Evolutionary conservation across 2,329 filamentous ascomycete species (phyloP).

Genomic region (Venturia aucupariae): DNA sequence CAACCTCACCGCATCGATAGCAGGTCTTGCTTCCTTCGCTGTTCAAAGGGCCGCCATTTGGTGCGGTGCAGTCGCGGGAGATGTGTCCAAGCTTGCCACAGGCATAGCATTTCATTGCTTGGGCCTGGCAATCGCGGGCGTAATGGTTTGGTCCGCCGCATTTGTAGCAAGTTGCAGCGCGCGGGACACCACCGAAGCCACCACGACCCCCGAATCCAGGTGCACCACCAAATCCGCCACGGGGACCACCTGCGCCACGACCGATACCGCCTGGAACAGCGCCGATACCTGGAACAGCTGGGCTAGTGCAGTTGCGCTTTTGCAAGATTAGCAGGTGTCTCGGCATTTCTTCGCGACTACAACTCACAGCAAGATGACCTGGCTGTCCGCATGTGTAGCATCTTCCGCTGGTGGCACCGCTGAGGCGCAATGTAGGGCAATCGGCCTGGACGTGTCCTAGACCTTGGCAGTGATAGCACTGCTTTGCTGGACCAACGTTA

Average conservation of each 20-base stretch:
- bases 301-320: slow-evolving; percentile 74
- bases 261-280: slow-evolving; percentile 40
- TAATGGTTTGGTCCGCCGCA: slow-evolving; percentile 90
- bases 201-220: slow-evolving; percentile 61
- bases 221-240: slow-evolving; percentile 58
- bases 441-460: slow-evolving; percentile 97
- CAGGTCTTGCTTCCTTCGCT: slow-evolving; percentile 96
- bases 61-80: slow-evolving; percentile 88
- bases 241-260: slow-evolving; percentile 52
- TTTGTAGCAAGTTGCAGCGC: slow-evolving; percentile 59
- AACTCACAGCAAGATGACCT: slow-evolving; percentile 78
- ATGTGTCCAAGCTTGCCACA: slow-evolving; percentile 94
- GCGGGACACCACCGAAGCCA: slow-evolving; percentile 58
- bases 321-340: slow-evolving; percentile 2
- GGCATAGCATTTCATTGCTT: slow-evolving; percentile 97
- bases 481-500: slow-evolving; percentile 59
- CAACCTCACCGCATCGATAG: slow-evolving; percentile 93
- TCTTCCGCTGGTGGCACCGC: slow-evolving; percentile 69
- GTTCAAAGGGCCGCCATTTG: slow-evolving; percentile 91
- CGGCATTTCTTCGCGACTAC: neutral
- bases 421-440: slow-evolving; percentile 91
- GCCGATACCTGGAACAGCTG: slow-evolving; percentile 36
- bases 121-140: slow-evolving; percentile 94
- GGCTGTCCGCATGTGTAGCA: slow-evolving; percentile 96
- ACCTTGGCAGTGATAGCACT: slow-evolving; percentile 99